These are phyloP conservation scores for Chrysanthemum seticuspe DNA, from an alignment of 129 eudicot genomes.

Conservation along the genomic window DNA sequence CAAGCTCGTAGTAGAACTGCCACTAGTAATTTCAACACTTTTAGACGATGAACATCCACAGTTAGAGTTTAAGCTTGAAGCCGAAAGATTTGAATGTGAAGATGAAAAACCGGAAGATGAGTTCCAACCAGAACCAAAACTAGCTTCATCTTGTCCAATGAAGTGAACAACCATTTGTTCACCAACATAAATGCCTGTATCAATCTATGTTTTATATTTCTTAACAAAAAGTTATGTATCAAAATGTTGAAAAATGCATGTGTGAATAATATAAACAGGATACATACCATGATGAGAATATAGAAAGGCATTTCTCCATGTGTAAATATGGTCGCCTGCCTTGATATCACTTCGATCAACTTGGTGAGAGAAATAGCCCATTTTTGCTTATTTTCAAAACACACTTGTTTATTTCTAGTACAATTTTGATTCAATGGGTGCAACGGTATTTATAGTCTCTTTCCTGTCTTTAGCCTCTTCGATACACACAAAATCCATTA, in stretches of 20 bases:
- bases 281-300: slow-evolving; percentile 48
- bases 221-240: neutral
- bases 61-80: too few species aligned
- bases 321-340: slow-evolving; percentile 57
- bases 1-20: too few species aligned
- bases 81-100: too few species aligned
- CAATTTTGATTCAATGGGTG: too few species aligned
- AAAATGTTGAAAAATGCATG: neutral
- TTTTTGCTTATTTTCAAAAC: too few species aligned
- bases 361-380: neutral
- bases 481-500: too few species aligned
- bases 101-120: too few species aligned
- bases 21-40: too few species aligned
- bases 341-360: slow-evolving; percentile 7
- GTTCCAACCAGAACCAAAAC: neutral
- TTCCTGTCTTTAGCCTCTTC: too few species aligned
- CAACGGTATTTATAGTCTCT: too few species aligned
- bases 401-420: too few species aligned
- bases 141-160: slow-evolving; percentile 7
- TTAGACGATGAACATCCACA: too few species aligned
- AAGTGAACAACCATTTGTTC: slow-evolving; percentile 58
- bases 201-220: neutral
- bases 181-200: slow-evolving; percentile 55
- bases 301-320: slow-evolving; percentile 44
- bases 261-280: neutral